Evolutionary conservation across 495 filamentous ascomycete species (phyloP), one percentile per base, ranked within the genome.

Genomic region (Neurospora terricola): DNA sequence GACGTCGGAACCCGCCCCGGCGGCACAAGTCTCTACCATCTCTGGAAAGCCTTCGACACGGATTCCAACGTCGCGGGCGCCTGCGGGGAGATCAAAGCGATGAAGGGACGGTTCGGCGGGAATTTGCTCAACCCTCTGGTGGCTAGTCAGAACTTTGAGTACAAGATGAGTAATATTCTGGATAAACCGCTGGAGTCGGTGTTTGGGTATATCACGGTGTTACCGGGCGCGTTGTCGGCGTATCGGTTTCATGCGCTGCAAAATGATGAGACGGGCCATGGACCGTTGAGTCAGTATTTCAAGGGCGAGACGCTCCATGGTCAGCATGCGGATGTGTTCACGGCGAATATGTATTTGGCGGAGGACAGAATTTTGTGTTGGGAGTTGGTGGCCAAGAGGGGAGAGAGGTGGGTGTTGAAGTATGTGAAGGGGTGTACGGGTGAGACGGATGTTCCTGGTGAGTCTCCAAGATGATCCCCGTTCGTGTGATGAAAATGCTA

Each of bases 161-260:
- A 99, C 86, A 99, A 99, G 84, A 97, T 98, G 95, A 97, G 93
- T 8, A 99, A 98, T 74, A 99, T 99, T 78, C 86, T 99, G 36
- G 96, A 99, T 79, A 98, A 98, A 81, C 96, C 96, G 5, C 84
- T 99, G 30, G 96, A 99, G 81, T 94, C 91, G 3, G 96, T 98
- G 3, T 98, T 99, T 78, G 96, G 96, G 4, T 98, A 98, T 77
- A 98, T 98, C 75, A 98, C 96, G 27, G 96, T 98, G 78, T 82
- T 98, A 69, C 96, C 96, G 3, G 96, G 96, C 77, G 96, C 96
- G 5, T 86, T 99, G 68, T 94, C 91, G 80, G 96, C 96, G 9
- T 99, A 99, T 78, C 89, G 96, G 38, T 99, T 96, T 80, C 96
- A 98, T 76, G 96, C 96, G 8, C 84, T 99, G 71, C 96, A 98